phyloP scores from a whole-genome alignment of 2,329 filamentous ascomycete species.

The Drechslera avenae region DNA sequence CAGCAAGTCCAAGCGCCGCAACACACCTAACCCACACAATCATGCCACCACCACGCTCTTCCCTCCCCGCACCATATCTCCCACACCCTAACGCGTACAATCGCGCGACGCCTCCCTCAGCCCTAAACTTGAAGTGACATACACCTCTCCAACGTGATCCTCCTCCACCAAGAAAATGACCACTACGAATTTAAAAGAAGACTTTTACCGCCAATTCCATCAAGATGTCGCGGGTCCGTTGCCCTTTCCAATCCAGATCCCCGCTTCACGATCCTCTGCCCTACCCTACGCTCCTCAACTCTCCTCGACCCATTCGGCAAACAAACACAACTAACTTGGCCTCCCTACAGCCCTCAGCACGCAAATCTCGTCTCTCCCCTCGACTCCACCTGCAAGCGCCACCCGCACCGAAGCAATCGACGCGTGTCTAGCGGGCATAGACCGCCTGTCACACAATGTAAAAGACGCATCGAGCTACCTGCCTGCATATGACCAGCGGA shows the following conservation, averaged over 20 bases:
- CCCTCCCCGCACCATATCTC: constrained; percentile 5
- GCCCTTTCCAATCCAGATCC: not conserved
- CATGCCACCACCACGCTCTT: not conserved
- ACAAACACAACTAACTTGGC: constrained; percentile 9
- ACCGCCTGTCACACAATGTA: constrained; percentile 80
- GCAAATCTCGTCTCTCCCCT: constrained; percentile 72
- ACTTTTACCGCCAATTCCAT: constrained; percentile 85
- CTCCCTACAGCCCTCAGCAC: constrained; percentile 71
- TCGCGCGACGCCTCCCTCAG: not conserved
- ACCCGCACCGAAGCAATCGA: constrained; percentile 83
- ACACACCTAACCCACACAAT: too few relatives aligned
- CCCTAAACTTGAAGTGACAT: constrained; percentile 10
- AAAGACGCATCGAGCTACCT: constrained; percentile 82
- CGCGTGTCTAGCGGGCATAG: constrained; percentile 77
- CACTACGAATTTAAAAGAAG: constrained; percentile 65
- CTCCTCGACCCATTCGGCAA: too few relatives aligned
- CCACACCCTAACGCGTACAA: not conserved
- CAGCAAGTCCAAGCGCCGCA: too few relatives aligned
- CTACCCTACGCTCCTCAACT: too few relatives aligned
- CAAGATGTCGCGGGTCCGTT: constrained; percentile 70
- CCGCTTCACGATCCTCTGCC: too few relatives aligned
- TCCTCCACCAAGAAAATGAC: constrained; percentile 17
- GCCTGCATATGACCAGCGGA: constrained; percentile 86
- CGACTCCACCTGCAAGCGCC: constrained; percentile 63
- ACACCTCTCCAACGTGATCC: constrained; percentile 7